phyloP scores from a whole-genome alignment of 202 grass and related monocot species.

The Carex arenaria region DNA sequence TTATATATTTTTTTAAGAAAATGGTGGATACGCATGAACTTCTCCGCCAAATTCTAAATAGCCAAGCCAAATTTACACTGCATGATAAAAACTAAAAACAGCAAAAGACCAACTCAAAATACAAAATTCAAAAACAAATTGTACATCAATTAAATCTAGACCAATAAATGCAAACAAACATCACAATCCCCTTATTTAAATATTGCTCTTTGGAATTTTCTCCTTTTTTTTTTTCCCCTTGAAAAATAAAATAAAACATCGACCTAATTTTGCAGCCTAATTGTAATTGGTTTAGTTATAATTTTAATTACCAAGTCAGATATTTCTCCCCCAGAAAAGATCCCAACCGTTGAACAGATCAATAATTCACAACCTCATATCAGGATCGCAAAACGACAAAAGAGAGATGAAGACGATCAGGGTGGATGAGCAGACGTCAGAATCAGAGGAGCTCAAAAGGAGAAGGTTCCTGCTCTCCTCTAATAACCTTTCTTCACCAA shows the following conservation, averaged over 20 bases:
- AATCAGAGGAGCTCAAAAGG: not conserved
- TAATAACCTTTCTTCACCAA: conserved; percentile 6
- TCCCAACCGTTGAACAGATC: conserved; percentile 5
- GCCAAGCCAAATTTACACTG: not conserved
- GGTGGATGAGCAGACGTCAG: not conserved
- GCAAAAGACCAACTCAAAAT: not conserved
- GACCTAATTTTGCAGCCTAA: not conserved
- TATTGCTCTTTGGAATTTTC: not conserved
- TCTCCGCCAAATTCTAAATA: not conserved
- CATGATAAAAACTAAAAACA: not conserved
- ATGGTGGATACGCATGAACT: not conserved
- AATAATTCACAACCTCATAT: not conserved
- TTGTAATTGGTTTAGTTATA: not conserved
- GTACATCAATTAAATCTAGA: not conserved
- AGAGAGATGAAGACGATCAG: not conserved
- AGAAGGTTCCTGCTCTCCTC: not conserved
- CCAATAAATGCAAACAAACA: not conserved
- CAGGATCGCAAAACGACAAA: conserved; percentile 6
- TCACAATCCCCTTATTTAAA: not conserved
- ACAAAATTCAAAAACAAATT: not conserved
- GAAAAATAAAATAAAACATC: not conserved
- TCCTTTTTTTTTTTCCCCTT: not conserved
- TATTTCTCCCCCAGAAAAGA: conserved; percentile 11
- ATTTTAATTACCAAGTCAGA: not conserved
- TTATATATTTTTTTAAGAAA: not conserved